Evolutionary conservation across 2,329 filamentous ascomycete genomes (phyloP), one percentile per base, ranked within the genome.

Genomic region (Magnaporthiopsis poae): DNA sequence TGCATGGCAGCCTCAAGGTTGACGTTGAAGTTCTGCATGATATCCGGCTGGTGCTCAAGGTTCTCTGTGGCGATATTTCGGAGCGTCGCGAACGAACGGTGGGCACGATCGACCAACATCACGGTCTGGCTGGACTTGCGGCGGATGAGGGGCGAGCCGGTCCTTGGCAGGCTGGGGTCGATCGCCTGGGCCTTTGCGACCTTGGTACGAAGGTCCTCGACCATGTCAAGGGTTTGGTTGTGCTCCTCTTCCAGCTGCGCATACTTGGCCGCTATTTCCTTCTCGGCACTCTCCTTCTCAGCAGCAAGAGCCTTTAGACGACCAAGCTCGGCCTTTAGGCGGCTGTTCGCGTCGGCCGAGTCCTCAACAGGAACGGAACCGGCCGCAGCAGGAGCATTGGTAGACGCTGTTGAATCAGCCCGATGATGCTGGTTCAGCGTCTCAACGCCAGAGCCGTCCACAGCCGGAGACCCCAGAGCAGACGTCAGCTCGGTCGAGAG

Each of bases 401-500:
- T 9, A 31, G 35, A 21, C 39, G 25, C 64, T 7, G 36, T 31
- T 25, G 62, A 27, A 18, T 21, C 25, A 31, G n/a, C 36, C 64
- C 18, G 75, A 27, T 79, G 75, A 71, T 81, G 85, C n/a, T 78
- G 78, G 5, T 78, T 80, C 29, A 79, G 77, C 5, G 79, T 83
- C 70, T 88, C 87, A 68, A 81, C 80, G 74, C 88, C 85, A 71
- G 86, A 87, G 64, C 84, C 82, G 71, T 88, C 87, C 69, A 86
- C 88, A 72, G 82, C 82, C 72, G 86, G 86, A 74, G 90, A 91
- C 74, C 90, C 90, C 84, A 90, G 86, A 81, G 86, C 91, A 76
- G 90, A 96, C 74, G 91, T 96, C 76, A 96, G 85, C 80, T 98
- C 95, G 80, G 92, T 95, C 71, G 92, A 97, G 72, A 97, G 89